Conservation (phyloP, 192 early-diverging fungal species). For the Spizellomyces sp. region DNA sequence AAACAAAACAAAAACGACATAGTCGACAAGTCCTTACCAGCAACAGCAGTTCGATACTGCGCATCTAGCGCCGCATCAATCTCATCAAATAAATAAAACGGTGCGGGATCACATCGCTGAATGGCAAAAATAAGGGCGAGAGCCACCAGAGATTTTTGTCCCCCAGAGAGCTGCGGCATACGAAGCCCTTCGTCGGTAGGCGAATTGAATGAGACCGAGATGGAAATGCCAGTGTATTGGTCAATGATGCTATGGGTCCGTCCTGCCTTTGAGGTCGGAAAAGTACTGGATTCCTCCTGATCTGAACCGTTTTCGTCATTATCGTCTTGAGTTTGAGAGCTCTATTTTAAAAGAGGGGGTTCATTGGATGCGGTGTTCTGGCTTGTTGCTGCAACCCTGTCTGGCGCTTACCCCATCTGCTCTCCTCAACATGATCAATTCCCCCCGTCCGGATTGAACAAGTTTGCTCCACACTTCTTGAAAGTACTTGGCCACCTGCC, state of each 20-base stretch:
- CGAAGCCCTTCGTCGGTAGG: slow-evolving; percentile 82
- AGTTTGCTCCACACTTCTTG: slow-evolving; percentile 85
- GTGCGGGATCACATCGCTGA: slow-evolving; percentile 96
- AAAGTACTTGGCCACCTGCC: slow-evolving; percentile 88
- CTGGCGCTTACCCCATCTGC: slow-evolving; percentile 33
- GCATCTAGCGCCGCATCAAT: slow-evolving; percentile 98
- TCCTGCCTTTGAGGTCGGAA: neutral
- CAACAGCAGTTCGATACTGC: slow-evolving; percentile 91
- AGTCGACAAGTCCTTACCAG: slow-evolving; percentile 58
- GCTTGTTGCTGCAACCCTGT: neutral
- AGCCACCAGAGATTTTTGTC: slow-evolving; percentile 97
- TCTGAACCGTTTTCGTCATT: slow-evolving; percentile 5
- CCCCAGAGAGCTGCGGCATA: slow-evolving; percentile 96
- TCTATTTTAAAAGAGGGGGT: neutral
- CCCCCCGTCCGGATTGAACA: slow-evolving; percentile 83
- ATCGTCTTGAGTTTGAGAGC: slow-evolving; percentile 22
- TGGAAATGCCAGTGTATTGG: slow-evolving; percentile 88
- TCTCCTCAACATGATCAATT: slow-evolving; percentile 81
- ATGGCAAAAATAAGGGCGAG: slow-evolving; percentile 98
- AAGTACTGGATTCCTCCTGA: neutral
- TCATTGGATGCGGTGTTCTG: too few relatives aligned
- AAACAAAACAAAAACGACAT: too few relatives aligned
- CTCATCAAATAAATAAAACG: slow-evolving; percentile 99
- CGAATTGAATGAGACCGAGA: slow-evolving; percentile 93
- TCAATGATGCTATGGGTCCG: slow-evolving; percentile 53